phyloP scores from a whole-genome alignment of 2,329 filamentous ascomycete species.

The Chalara sp. region DNA sequence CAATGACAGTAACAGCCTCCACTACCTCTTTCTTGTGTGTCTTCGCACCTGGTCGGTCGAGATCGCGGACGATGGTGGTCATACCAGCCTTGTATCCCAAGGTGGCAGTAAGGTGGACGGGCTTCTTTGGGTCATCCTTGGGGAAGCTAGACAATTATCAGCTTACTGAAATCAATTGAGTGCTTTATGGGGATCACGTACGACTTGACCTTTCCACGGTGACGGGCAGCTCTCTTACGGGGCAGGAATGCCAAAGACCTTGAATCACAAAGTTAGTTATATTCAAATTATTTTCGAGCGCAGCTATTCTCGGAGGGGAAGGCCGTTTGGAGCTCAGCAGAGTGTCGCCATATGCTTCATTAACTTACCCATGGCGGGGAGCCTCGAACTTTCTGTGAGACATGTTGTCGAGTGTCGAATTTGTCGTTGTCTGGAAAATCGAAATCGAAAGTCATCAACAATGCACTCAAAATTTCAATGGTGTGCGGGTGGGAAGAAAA shows the following conservation, averaged over 20 bases:
- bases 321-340: too few relatives aligned
- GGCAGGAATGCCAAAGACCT: slow-evolving; percentile 75
- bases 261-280: too few relatives aligned
- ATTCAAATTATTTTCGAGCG: too few relatives aligned
- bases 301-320: too few relatives aligned
- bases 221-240: slow-evolving; percentile 86
- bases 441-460: neutral
- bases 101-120: slow-evolving; percentile 93
- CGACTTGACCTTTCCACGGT: slow-evolving; percentile 98
- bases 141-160: slow-evolving; percentile 61
- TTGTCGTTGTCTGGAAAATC: neutral
- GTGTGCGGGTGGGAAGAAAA: too few relatives aligned
- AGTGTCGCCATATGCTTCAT: too few relatives aligned
- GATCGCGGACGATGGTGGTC: slow-evolving; percentile 93
- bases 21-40: slow-evolving; percentile 98
- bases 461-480: neutral
- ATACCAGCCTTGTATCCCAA: slow-evolving; percentile 99
- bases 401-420: slow-evolving; percentile 13
- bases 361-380: slow-evolving; percentile 70
- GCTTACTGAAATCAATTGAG: slow-evolving; percentile 3
- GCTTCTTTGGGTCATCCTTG: slow-evolving; percentile 99
- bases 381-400: slow-evolving; percentile 40
- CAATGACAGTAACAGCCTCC: slow-evolving; percentile 80
- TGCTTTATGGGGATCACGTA: slow-evolving; percentile 40
- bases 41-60: slow-evolving; percentile 98